Percentiles rank a stretch among this genome's conserved stretches.
phyloP scores from a whole-genome alignment of 768 basidiomycete genomes.

The Leucocoprinus leucothites region DNA sequence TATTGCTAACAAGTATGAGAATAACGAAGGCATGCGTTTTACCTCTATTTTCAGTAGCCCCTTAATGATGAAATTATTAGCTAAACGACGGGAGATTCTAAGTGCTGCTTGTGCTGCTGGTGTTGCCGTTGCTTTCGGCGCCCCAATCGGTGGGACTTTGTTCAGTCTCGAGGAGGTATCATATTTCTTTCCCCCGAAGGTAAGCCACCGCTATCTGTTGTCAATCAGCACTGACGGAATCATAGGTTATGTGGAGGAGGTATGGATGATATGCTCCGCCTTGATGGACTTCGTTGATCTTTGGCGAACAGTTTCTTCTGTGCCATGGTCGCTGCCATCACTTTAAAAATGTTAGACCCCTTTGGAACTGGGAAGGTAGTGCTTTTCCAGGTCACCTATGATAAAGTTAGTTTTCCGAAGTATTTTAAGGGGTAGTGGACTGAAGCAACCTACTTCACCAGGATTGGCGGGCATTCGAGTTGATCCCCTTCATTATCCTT shows the following conservation, averaged over 20 bases:
- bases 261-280: constrained; percentile 31
- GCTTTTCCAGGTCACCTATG: constrained; percentile 87
- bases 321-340: constrained; percentile 96
- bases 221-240: background rate
- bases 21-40: constrained; percentile 74
- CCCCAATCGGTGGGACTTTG: constrained; percentile 90
- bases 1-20: constrained; percentile 85
- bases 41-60: background rate
- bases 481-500: constrained; percentile 79
- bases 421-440: background rate
- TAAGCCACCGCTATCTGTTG: constrained; percentile 18
- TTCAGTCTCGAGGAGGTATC: constrained; percentile 96
- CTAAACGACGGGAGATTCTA: constrained; percentile 90
- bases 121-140: constrained; percentile 96
- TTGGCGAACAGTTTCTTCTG: constrained; percentile 80
- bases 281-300: constrained; percentile 15
- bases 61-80: constrained; percentile 31
- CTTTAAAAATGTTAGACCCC: constrained; percentile 88
- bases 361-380: constrained; percentile 95
- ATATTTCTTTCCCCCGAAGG: constrained; percentile 96
- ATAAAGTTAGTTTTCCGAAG: constrained; percentile 47
- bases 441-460: constrained; percentile 24
- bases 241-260: constrained; percentile 93
- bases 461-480: constrained; percentile 93
- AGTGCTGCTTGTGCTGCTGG: constrained; percentile 97